Evolutionary conservation across 768 basidiomycete species (phyloP).

Genomic region (Mycena filopes): DNA sequence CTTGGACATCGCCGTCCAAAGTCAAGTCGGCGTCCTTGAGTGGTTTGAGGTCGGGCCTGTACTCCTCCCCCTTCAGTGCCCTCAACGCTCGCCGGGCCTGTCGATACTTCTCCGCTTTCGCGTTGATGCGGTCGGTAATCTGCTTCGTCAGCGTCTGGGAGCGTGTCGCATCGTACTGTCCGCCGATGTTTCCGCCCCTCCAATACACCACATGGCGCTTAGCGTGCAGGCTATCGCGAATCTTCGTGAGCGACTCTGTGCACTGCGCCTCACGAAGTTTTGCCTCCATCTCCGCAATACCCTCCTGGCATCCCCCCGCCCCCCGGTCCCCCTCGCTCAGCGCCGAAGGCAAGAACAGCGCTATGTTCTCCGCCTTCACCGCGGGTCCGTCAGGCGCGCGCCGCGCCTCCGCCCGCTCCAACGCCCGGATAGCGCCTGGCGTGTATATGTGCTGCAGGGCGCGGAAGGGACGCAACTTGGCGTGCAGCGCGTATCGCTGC

Average conservation of each 20-base stretch:
- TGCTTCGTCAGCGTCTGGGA: constrained; percentile 1
- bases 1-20: not conserved
- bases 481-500: constrained; percentile 1
- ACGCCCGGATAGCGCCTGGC: constrained; percentile 9
- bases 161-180: not conserved
- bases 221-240: not conserved
- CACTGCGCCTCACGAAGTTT: not conserved
- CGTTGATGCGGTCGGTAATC: not conserved
- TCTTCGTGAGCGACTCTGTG: too few species aligned
- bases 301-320: not conserved
- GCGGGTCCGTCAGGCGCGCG: not conserved
- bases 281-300: not conserved
- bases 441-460: constrained; percentile 6
- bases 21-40: not conserved
- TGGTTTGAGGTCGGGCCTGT: not conserved
- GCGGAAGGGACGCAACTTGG: constrained; percentile 19
- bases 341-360: constrained; percentile 6
- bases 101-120: not conserved
- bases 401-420: constrained; percentile 7
- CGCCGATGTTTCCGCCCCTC: not conserved
- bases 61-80: not conserved
- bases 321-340: not conserved
- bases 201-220: not conserved
- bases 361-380: constrained; percentile 7
- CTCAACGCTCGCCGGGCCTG: not conserved